Evolutionary conservation across 108 stramenopile species (phyloP).

Genomic region (Nitzschia inconspicua): DNA sequence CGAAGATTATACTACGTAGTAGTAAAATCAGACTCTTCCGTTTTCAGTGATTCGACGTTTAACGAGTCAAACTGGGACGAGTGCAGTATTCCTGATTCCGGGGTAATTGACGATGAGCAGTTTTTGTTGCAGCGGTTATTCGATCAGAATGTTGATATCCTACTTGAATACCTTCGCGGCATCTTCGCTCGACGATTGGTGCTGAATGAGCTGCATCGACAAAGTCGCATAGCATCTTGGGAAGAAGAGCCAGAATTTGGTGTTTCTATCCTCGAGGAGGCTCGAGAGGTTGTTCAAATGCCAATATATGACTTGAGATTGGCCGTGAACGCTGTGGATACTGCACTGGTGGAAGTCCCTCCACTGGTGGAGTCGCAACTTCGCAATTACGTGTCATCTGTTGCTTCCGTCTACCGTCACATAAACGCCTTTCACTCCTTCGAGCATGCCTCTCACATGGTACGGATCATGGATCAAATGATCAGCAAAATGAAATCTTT

Average conservation of each 20-base stretch:
- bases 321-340: not conserved
- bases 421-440: conserved; percentile 42
- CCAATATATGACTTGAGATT: not conserved
- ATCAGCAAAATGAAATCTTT: not conserved
- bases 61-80: too few relatives aligned
- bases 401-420: conserved; percentile 32
- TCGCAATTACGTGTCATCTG: conserved; percentile 30
- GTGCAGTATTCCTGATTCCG: too few relatives aligned
- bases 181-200: too few relatives aligned
- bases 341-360: not conserved
- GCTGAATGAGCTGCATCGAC: too few relatives aligned
- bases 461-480: not conserved
- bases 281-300: not conserved
- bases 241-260: not conserved
- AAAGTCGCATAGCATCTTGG: too few relatives aligned
- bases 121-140: too few relatives aligned
- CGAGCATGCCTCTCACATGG: conserved; percentile 41
- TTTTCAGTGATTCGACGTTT: too few relatives aligned
- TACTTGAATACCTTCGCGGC: not conserved
- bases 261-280: not conserved
- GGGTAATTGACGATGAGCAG: too few relatives aligned
- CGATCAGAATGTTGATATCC: not conserved
- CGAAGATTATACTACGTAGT: too few relatives aligned
- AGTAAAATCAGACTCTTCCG: too few relatives aligned
- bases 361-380: not conserved